A percentile compares a stretch with the other conserved stretches of the same genome.
phyloP scores from a whole-genome alignment of 495 filamentous ascomycete genomes.

The Aspergillus affinis region DNA sequence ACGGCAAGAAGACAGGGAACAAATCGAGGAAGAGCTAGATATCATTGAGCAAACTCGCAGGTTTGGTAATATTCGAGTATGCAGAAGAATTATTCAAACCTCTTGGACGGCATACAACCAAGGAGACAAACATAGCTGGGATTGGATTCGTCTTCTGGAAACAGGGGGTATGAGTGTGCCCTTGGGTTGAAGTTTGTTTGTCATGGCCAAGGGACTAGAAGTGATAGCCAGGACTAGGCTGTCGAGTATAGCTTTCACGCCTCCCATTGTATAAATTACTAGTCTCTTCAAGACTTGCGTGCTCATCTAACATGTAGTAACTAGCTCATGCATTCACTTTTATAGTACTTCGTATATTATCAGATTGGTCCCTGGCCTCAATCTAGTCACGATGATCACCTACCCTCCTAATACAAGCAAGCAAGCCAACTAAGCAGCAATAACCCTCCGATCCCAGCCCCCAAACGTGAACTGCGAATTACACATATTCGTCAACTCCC shows the following conservation, averaged over 20 bases:
- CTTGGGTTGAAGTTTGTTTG: background rate
- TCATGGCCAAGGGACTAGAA: background rate
- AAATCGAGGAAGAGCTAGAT: background rate
- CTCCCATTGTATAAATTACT: too few relatives aligned
- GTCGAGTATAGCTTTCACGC: too few relatives aligned
- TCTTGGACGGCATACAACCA: background rate
- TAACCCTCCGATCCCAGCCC: conserved; percentile 19
- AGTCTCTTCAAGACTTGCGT: too few relatives aligned
- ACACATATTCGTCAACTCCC: conserved; percentile 67
- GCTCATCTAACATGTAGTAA: too few relatives aligned
- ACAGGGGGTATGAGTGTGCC: background rate
- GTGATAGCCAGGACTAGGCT: too few relatives aligned
- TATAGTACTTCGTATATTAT: too few relatives aligned
- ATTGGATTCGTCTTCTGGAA: background rate
- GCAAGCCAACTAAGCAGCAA: conserved; percentile 11
- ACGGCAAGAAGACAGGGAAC: background rate
- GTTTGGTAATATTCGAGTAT: background rate
- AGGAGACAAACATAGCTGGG: background rate
- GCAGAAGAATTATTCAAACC: background rate
- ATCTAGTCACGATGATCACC: too few relatives aligned
- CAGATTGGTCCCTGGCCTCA: too few relatives aligned
- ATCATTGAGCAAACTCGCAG: background rate
- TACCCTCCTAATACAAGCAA: too few relatives aligned
- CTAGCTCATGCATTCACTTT: too few relatives aligned
- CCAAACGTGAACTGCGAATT: conserved; percentile 59